Evolutionary conservation across 305 asterid genomes (phyloP), one percentile per base, ranked within the genome.

Genomic region (Vinca major): DNA sequence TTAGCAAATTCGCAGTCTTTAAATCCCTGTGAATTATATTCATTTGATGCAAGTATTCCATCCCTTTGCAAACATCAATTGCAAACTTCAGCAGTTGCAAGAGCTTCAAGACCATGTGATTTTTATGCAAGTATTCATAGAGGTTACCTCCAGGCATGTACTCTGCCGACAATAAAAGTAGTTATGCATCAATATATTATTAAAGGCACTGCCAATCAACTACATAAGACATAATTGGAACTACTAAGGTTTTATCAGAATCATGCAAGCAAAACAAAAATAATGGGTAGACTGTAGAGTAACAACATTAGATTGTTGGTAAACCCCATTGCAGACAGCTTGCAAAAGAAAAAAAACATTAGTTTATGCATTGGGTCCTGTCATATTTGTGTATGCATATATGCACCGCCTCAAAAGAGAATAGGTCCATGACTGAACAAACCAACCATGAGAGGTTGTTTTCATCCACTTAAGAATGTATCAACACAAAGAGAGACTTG

Each of bases 91-190:
- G 79, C 80, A 86, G 78, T 77, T 83, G 89, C 4, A 89, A 82
- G 67, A 90, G 86, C 80, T 82, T 83, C 85, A 88, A 71, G 54
- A 55, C 69, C 19, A 48, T 74, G 78, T 75, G 90, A 74, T 86
- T 80, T 80, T 86, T 84, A 45, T 83, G 95, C 85, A 90, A 80
- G 83, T 88, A 85, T 9, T 92, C 90, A 53, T 87, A 88, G 49
- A 92, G 81, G 86, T 90, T 92, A 65, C 98, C 96, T 63, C 95
- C 85, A n/a, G 90, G 82, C 98, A 90, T 90, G 84, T 85, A 90
- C 73, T 92, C 98, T 90, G 72, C 77, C 69, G 64, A 75, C 45
- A 72, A 60, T 21, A 79, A 41, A 70, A 68, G 77, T 63, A 77
- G 66, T 26, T 52, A 73, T 53, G 61, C 63, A 72, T 66, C 63